Evolutionary conservation across 2,329 filamentous ascomycete genomes (phyloP), one percentile per base, ranked within the genome.

Genomic region (Hymenoscyphus albidus): DNA sequence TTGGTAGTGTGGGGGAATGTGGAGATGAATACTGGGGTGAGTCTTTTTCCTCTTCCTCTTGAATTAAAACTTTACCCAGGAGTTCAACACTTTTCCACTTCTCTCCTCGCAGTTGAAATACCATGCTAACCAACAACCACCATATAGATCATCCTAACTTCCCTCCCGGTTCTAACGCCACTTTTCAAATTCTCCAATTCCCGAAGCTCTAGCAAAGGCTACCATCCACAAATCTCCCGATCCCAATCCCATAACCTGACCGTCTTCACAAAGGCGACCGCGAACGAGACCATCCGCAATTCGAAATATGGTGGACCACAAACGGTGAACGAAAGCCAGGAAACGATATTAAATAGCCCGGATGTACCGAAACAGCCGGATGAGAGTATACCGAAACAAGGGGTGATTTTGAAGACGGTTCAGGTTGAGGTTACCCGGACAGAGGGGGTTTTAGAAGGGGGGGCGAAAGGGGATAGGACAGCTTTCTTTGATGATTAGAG

Each of bases 21-120:
- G 63, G 83, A 85, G 70, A 82, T 85, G 72, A 85, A 85, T 67
- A 79, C 85, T 38, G 83, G 83, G 12, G 82, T 84, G 77, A 71
- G 81, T 69, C 27, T 22, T 18, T 38, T 5, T 27, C 1, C 40
- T 57, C 18, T 54, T 48, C 14, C 22, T 31, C 22, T 22, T 12
- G n/a, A 12, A 7, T 3, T 27, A 6, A 35, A 10, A 6, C 9
- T 35, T 35, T 7, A 35, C 35, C 9, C 35, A 2, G 1, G 35
- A 35, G 9, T 4, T 10, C 9, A 35, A 10, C 35, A 35, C 6
- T 35, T 35, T 4, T n/a, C 40, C 1, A 6, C 40, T 44, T 44
- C 3, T 44, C 3, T n/a, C 16, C 13, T n/a, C 14, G n/a, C 48
- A 4, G 1, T 22, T 3, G 6, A 13, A 22, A 27, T 10, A 16